Percentiles rank a stretch among this genome's conserved stretches.
Evolutionary conservation across 176 grass and related monocot genomes (phyloP).

Genomic region (Oryza longistaminata): DNA sequence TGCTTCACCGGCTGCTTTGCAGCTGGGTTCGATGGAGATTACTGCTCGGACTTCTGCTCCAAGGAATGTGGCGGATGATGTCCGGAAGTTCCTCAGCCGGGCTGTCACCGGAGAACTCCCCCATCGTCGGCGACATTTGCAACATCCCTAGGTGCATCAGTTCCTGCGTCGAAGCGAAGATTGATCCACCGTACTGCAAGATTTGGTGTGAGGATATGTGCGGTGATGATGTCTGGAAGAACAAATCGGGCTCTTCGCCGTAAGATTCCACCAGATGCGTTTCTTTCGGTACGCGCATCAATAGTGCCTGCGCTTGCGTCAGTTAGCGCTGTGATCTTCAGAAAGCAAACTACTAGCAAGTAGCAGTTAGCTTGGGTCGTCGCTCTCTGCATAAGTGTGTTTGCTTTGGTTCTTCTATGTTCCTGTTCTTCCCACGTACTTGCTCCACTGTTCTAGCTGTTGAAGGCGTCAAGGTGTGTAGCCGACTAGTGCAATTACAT

Average conservation of each 20-base stretch:
- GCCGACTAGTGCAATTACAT: no score
- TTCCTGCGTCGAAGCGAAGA: background rate
- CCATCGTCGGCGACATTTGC: background rate
- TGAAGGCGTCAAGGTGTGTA: background rate
- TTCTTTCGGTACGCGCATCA: background rate
- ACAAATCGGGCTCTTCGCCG: background rate
- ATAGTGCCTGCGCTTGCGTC: background rate
- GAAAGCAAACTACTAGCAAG: background rate
- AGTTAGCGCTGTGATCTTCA: background rate
- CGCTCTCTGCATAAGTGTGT: background rate
- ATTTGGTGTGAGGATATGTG: background rate
- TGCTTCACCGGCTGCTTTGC: background rate
- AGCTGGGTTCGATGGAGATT: background rate
- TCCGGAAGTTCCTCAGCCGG: background rate
- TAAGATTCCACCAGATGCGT: background rate
- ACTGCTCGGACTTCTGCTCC: background rate
- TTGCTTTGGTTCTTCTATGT: background rate
- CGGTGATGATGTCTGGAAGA: background rate
- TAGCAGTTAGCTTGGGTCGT: background rate
- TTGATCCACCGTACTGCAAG: background rate
- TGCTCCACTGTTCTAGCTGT: background rate
- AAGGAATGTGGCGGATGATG: background rate
- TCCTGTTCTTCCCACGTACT: no score
- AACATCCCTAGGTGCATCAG: background rate
- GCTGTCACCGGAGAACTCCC: no score